Conservation (phyloP, 2,329 filamentous ascomycete genomes). For the Dactylonectria estremocensis region DNA sequence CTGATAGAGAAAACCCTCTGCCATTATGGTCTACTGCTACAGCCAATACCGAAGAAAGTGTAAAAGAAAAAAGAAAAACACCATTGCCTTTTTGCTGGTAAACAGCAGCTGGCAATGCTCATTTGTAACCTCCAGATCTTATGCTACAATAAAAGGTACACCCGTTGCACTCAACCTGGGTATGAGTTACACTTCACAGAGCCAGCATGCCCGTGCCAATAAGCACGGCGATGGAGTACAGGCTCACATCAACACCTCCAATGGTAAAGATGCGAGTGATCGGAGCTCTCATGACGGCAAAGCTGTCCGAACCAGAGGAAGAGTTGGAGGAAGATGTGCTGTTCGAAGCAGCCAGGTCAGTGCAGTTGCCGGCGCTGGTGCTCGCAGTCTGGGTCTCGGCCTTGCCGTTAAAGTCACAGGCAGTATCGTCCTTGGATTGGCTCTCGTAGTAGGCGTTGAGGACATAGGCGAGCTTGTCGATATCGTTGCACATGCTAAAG, state of each 20-base stretch:
- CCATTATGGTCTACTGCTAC: too few relatives aligned
- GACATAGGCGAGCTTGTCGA: constrained; percentile 80
- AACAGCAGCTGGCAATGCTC: too few relatives aligned
- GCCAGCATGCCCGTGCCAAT: constrained; percentile 69
- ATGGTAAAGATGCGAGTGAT: constrained; percentile 59
- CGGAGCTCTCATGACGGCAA: constrained; percentile 54
- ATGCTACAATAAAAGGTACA: not conserved
- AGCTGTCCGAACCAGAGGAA: constrained; percentile 50
- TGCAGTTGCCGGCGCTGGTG: constrained; percentile 67
- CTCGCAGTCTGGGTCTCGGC: constrained; percentile 69
- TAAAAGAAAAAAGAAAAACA: too few relatives aligned
- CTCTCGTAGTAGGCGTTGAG: constrained; percentile 80
- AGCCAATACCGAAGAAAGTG: too few relatives aligned
- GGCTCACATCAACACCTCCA: constrained; percentile 63
- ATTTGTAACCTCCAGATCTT: not conserved
- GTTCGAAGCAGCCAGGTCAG: constrained; percentile 61
- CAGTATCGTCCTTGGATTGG: constrained; percentile 67
- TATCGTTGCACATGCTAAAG: constrained; percentile 81
- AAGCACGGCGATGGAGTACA: constrained; percentile 67
- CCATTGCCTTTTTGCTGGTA: too few relatives aligned
- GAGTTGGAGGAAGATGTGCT: constrained; percentile 47
- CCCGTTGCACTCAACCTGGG: not conserved
- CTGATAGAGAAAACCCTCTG: too few relatives aligned
- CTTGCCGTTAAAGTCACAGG: constrained; percentile 81
- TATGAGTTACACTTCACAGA: constrained; percentile 64